Conservation (phyloP, 192 early-diverging fungal genomes). For the Kickxella alabastrina region DNA sequence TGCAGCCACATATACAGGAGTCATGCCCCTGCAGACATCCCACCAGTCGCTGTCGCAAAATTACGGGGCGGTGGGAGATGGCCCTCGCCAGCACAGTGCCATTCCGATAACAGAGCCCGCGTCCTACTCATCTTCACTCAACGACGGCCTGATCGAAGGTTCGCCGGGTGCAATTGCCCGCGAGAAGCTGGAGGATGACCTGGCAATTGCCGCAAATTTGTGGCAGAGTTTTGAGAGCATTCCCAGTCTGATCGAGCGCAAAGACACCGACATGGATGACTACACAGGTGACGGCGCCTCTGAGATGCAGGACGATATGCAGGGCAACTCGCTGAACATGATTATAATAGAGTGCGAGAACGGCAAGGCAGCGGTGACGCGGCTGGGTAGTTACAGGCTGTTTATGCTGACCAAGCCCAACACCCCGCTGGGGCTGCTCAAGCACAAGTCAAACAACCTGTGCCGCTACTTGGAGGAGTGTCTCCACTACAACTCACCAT, state of each 20-base stretch:
- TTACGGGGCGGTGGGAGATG: neutral
- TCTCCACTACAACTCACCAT: no score
- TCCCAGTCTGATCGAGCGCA: constrained; percentile 28
- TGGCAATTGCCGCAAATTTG: constrained; percentile 41
- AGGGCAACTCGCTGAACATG: constrained; percentile 29
- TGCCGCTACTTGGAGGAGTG: constrained; percentile 28
- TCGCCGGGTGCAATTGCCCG: constrained; percentile 8
- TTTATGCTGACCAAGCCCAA: constrained; percentile 28
- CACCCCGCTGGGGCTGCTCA: constrained; percentile 38
- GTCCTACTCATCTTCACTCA: constrained; percentile 20
- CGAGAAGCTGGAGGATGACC: constrained; percentile 42
- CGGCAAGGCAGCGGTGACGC: constrained; percentile 28
- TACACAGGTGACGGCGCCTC: constrained; percentile 21
- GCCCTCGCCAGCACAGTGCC: constrained; percentile 1
- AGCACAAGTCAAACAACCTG: constrained; percentile 28
- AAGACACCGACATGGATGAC: constrained; percentile 33
- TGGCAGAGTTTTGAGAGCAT: constrained; percentile 46
- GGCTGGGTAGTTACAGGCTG: constrained; percentile 30
- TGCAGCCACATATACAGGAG: neutral
- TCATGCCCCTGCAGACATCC: neutral
- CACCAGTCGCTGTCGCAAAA: no score
- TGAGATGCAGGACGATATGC: constrained; percentile 18
- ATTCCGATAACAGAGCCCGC: constrained; percentile 6
- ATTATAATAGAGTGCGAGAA: constrained; percentile 39
- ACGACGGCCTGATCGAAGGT: constrained; percentile 15